These are phyloP conservation scores for Acacia crassicarpa DNA, from an alignment of 306 rosid species.

Conservation along the genomic window DNA sequence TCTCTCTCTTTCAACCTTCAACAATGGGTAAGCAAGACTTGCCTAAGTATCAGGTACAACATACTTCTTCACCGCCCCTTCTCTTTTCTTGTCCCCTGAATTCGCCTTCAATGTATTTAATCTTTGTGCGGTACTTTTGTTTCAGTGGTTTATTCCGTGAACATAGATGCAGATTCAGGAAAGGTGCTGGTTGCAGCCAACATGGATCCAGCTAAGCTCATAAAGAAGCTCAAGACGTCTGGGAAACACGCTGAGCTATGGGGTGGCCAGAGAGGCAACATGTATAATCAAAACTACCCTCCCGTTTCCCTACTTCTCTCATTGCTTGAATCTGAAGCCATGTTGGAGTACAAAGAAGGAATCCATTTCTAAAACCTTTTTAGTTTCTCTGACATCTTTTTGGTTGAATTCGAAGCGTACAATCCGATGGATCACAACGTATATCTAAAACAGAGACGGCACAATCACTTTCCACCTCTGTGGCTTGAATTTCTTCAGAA, in stretches of 20 bases:
- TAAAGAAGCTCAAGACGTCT: slow-evolving; percentile 54
- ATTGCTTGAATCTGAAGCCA: too few relatives aligned
- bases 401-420: too few relatives aligned
- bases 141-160: slow-evolving; percentile 54
- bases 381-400: too few relatives aligned
- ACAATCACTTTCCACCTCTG: too few relatives aligned
- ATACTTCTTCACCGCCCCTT: background rate
- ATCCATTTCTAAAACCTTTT: too few relatives aligned
- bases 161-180: slow-evolving; percentile 58
- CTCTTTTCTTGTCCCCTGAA: background rate
- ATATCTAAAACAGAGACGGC: too few relatives aligned
- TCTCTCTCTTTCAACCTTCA: background rate
- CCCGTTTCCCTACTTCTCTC: too few relatives aligned
- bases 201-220: slow-evolving; percentile 60
- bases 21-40: slow-evolving; percentile 77
- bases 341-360: too few relatives aligned
- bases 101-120: background rate
- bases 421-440: too few relatives aligned
- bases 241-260: slow-evolving; percentile 79
- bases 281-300: slow-evolving; percentile 40
- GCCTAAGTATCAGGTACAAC: slow-evolving; percentile 69
- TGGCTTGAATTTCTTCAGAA: too few relatives aligned
- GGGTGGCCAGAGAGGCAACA: slow-evolving; percentile 56
- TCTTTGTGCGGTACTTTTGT: background rate
- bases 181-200: slow-evolving; percentile 58